Evolutionary conservation across 352 stramenopile genomes (phyloP).

Genomic region (Albugo laibachii): DNA sequence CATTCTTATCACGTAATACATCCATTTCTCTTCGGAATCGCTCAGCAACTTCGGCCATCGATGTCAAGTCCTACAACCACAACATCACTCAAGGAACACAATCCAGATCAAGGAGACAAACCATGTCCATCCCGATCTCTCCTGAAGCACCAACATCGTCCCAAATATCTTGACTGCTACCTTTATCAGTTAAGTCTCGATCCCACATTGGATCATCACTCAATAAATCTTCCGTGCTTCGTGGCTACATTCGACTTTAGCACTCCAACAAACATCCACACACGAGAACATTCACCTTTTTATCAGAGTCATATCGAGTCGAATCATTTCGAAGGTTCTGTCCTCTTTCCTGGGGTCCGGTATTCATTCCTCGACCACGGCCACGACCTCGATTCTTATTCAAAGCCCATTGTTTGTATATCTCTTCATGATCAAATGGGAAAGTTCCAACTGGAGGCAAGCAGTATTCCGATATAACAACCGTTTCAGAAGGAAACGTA

Average conservation of each 20-base stretch:
- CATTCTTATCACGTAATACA: not conserved
- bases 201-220: not conserved
- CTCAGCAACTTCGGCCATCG: slow-evolving; percentile 58
- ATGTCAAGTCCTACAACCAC: slow-evolving; percentile 41
- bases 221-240: no score
- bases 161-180: slow-evolving; percentile 38
- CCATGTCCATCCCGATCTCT: slow-evolving; percentile 34
- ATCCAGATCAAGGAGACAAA: slow-evolving; percentile 5
- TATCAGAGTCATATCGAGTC: no score
- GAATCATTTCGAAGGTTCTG: no score
- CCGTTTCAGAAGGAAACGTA: slow-evolving; percentile 32
- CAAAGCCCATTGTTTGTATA: slow-evolving; percentile 73
- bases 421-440: slow-evolving; percentile 74
- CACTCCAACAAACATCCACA: no score
- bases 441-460: slow-evolving; percentile 48
- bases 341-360: no score
- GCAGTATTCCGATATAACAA: slow-evolving; percentile 37
- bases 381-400: slow-evolving; percentile 64
- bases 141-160: slow-evolving; percentile 32
- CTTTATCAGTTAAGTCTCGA: slow-evolving; percentile 3
- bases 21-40: slow-evolving; percentile 77
- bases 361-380: slow-evolving; percentile 23
- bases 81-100: slow-evolving; percentile 1
- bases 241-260: no score
- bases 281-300: no score